Evolutionary conservation across 1,284 basidiomycete genomes (phyloP).

Genomic region (Ceratobasidium sp.): DNA sequence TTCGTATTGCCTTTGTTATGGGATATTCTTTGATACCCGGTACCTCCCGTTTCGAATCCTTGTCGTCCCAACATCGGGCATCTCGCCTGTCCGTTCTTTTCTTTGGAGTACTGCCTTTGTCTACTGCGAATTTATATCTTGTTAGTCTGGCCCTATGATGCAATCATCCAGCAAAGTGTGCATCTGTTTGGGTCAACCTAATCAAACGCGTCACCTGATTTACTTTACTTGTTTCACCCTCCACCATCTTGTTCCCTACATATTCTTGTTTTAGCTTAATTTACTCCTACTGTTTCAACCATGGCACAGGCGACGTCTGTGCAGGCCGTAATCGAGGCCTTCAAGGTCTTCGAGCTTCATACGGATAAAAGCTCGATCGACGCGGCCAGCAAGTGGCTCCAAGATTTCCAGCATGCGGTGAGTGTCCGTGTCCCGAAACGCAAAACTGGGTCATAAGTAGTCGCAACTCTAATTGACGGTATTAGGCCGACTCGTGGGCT

Average conservation of each 20-base stretch:
- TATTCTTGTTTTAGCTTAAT: conserved; percentile 13
- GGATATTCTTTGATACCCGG: conserved; percentile 42
- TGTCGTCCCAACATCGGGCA: not conserved
- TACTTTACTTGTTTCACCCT: conserved; percentile 26
- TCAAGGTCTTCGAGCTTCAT: conserved; percentile 77
- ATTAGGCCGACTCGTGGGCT: conserved; percentile 83
- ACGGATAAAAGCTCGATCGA: conserved; percentile 87
- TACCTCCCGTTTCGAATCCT: conserved; percentile 23
- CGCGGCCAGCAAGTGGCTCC: conserved; percentile 89
- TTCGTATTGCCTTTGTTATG: conserved; percentile 40
- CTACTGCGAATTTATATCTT: conserved; percentile 34
- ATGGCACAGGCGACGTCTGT: conserved; percentile 53
- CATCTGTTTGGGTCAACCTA: conserved; percentile 30
- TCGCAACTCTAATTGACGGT: conserved; percentile 7
- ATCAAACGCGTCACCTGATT: conserved; percentile 41
- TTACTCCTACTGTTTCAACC: not conserved
- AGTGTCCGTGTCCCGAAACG: conserved; percentile 57
- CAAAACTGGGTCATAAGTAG: not conserved
- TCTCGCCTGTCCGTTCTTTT: conserved; percentile 36
- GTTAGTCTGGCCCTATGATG: conserved; percentile 2
- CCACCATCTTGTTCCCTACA: conserved; percentile 24
- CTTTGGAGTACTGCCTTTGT: conserved; percentile 31
- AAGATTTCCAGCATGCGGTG: conserved; percentile 97
- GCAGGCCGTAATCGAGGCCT: conserved; percentile 73
- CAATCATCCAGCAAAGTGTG: conserved; percentile 19